Evolutionary conservation across 2,329 filamentous ascomycete species (phyloP).

Genomic region (Microdochium trichocladiopsis): DNA sequence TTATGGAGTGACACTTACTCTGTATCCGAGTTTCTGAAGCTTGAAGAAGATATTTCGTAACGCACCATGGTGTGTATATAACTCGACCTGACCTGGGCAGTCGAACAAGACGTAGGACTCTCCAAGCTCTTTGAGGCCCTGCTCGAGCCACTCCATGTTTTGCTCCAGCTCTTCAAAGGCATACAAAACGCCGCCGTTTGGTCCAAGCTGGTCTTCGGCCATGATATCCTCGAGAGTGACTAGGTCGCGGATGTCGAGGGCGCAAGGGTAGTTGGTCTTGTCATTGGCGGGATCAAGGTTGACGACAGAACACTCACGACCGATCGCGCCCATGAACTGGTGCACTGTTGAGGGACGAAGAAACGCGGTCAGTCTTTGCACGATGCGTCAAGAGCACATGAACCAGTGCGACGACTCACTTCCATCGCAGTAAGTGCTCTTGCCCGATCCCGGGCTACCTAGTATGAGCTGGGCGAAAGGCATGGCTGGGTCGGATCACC

Average conservation of each 20-base stretch:
- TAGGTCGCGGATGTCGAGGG: constrained; percentile 82
- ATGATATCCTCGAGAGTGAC: constrained; percentile 93
- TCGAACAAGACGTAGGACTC: constrained; percentile 95
- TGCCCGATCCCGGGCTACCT: constrained; percentile 91
- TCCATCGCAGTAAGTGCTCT: constrained; percentile 97
- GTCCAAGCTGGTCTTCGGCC: constrained; percentile 81
- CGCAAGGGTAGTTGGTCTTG: constrained; percentile 78
- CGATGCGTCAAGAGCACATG: not conserved
- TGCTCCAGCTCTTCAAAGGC: constrained; percentile 92
- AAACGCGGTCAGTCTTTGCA: not conserved
- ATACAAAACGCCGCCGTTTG: constrained; percentile 88
- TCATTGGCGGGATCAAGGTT: constrained; percentile 98
- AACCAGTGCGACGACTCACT: constrained; percentile 41
- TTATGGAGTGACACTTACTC: constrained; percentile 50
- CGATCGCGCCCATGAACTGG: constrained; percentile 94
- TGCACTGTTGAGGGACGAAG: constrained; percentile 53
- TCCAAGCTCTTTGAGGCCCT: constrained; percentile 69
- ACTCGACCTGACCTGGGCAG: constrained; percentile 92
- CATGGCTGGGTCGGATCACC: constrained; percentile 26
- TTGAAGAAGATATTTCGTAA: constrained; percentile 86
- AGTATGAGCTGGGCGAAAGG: constrained; percentile 73
- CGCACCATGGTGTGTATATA: constrained; percentile 92
- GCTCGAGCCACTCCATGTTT: constrained; percentile 87
- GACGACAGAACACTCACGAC: constrained; percentile 87
- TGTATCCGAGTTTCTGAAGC: constrained; percentile 84